Evolutionary conservation across 306 rosid species (phyloP).

Genomic region (Quercus alba): DNA sequence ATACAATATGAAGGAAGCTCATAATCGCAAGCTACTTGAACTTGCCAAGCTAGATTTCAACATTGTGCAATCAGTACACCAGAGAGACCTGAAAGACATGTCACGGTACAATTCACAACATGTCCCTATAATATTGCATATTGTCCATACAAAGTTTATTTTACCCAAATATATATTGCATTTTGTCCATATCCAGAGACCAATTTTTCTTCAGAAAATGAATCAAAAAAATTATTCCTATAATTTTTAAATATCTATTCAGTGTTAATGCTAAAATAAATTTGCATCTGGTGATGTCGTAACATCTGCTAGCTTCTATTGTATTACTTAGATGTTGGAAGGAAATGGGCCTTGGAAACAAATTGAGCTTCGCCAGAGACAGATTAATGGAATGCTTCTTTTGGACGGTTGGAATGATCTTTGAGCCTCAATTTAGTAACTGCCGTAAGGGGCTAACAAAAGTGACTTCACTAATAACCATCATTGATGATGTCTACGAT

Average conservation of each 20-base stretch:
- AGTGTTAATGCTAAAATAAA: no score
- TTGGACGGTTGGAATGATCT: slow-evolving; percentile 49
- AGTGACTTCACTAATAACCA: slow-evolving; percentile 32
- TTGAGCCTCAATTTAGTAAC: slow-evolving; percentile 34
- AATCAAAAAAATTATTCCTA: no score
- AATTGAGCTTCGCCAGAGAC: slow-evolving; percentile 47
- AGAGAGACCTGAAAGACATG: slow-evolving; percentile 40
- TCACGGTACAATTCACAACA: slow-evolving; percentile 25
- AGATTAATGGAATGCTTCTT: slow-evolving; percentile 56
- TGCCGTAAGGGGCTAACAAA: slow-evolving; percentile 45
- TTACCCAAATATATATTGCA: no score
- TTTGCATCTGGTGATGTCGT: no score
- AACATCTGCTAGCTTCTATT: background rate
- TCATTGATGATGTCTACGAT: background rate
- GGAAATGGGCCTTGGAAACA: slow-evolving; percentile 34
- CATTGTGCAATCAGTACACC: slow-evolving; percentile 34
- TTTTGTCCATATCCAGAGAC: no score
- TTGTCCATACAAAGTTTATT: no score
- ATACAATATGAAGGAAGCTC: slow-evolving; percentile 24
- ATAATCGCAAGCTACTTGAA: slow-evolving; percentile 31
- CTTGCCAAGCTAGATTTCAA: slow-evolving; percentile 50
- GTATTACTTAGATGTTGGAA: slow-evolving; percentile 52
- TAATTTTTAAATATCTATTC: no score
- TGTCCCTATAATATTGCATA: no score
- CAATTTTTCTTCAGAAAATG: no score